A percentile compares a stretch with the other conserved stretches of the same genome.
These are phyloP conservation scores for Rheum nobile DNA, from an alignment of 148 eudicot genomes.

Conservation along the genomic window DNA sequence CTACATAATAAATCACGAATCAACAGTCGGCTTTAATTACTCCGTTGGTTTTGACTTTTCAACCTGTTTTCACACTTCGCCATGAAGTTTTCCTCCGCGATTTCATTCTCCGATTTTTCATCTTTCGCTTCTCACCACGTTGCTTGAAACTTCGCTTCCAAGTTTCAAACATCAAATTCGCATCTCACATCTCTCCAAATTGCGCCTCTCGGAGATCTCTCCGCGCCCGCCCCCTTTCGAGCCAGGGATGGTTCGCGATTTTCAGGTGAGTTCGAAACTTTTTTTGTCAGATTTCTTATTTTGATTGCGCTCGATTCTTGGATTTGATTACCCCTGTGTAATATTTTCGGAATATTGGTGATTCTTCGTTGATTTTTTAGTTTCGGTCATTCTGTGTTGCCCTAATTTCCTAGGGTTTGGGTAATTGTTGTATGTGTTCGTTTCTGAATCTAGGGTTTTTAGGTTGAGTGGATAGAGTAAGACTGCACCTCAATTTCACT, in stretches of 20 bases:
- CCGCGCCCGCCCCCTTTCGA: background rate
- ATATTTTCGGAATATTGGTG: background rate
- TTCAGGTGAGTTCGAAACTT: background rate
- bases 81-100: background rate
- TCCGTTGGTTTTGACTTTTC: background rate
- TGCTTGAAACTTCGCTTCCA: background rate
- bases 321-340: no score
- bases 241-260: background rate
- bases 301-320: background rate
- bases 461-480: background rate
- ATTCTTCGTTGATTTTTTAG: background rate
- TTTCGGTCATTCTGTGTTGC: background rate
- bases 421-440: background rate
- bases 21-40: background rate
- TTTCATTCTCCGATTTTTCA: background rate
- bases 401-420: background rate
- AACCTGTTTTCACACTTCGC: background rate
- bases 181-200: background rate
- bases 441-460: background rate
- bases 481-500: background rate
- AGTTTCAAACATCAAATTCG: background rate
- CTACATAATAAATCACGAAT: background rate
- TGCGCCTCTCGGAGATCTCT: background rate
- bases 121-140: background rate
- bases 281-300: background rate